Conservation (phyloP, 306 rosid species). For the Fragaria vesca region DNA sequence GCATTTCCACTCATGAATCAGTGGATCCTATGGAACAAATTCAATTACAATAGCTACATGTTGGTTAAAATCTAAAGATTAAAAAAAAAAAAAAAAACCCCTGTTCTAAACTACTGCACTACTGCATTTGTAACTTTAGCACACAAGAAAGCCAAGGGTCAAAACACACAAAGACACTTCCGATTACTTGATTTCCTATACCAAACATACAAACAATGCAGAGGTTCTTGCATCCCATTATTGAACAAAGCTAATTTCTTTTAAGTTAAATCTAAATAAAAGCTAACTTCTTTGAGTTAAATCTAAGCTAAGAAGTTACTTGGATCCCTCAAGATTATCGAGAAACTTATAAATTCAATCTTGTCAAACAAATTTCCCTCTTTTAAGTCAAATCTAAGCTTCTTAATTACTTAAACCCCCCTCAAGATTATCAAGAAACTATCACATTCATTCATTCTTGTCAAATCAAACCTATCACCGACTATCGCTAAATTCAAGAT, state of each 20-base stretch:
- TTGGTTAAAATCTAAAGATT: background rate
- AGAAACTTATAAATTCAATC: background rate
- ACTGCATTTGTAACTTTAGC: background rate
- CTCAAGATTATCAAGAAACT: background rate
- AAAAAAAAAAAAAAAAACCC: background rate
- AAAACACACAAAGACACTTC: background rate
- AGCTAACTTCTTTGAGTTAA: background rate
- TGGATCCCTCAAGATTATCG: background rate
- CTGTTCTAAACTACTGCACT: background rate
- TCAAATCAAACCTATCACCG: constrained; percentile 9
- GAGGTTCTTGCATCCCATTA: background rate
- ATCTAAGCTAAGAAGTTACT: background rate
- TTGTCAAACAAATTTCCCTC: background rate
- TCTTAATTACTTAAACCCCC: background rate
- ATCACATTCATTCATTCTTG: background rate
- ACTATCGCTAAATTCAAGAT: background rate
- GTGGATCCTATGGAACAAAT: background rate
- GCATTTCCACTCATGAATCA: constrained; percentile 3
- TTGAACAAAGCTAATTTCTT: background rate
- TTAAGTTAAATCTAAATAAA: too few species aligned
- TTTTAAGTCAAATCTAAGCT: background rate
- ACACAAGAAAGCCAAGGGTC: background rate
- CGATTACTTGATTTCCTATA: constrained; percentile 1
- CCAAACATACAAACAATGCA: too few species aligned
- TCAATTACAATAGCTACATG: background rate